phyloP scores from a whole-genome alignment of 352 stramenopile genomes.

The Pythium volutum region DNA sequence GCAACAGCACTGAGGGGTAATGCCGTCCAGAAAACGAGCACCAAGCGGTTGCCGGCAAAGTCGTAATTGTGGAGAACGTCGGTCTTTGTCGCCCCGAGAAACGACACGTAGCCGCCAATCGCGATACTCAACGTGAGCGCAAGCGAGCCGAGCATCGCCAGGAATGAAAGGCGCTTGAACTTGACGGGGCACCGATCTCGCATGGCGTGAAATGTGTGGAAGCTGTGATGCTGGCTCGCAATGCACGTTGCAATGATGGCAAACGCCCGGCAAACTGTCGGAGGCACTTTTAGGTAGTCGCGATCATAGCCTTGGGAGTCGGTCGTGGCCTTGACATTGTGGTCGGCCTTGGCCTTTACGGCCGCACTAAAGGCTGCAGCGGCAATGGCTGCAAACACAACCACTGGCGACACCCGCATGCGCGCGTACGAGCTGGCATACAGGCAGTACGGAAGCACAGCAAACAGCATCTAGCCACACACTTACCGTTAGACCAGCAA shows the following conservation, averaged over 20 bases:
- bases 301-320: constrained; percentile 32
- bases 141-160: constrained; percentile 32
- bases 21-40: constrained; percentile 42
- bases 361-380: constrained; percentile 33
- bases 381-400: constrained; percentile 27
- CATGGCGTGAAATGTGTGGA: constrained; percentile 54
- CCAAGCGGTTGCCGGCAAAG: constrained; percentile 25
- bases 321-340: constrained; percentile 23
- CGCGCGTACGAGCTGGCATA: constrained; percentile 31
- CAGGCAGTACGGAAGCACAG: constrained; percentile 42
- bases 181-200: constrained; percentile 30
- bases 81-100: constrained; percentile 35
- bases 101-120: constrained; percentile 51
- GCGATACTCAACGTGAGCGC: constrained; percentile 37
- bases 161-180: constrained; percentile 35
- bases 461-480: constrained; percentile 25
- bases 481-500: too few relatives aligned
- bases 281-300: constrained; percentile 53
- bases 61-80: constrained; percentile 56
- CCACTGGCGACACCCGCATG: constrained; percentile 24
- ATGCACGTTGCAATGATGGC: constrained; percentile 42
- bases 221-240: constrained; percentile 50
- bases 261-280: constrained; percentile 43
- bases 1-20: constrained; percentile 40
- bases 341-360: constrained; percentile 26